Conservation (phyloP, 805 yeast genomes). For the Barnettozyma salicaria region DNA sequence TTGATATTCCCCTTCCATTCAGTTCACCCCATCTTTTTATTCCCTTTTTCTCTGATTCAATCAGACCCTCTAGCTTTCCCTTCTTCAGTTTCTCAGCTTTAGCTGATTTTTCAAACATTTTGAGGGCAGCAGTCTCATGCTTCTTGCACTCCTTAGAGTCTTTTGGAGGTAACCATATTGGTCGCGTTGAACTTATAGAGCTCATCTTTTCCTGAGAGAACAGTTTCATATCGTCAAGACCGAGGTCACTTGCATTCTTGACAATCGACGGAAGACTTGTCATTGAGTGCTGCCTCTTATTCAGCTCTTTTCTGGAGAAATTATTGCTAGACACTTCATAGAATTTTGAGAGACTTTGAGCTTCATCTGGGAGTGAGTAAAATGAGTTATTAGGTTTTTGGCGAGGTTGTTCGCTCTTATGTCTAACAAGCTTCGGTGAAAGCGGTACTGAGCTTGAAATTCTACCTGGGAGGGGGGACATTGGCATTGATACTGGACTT, state of each 20-base stretch:
- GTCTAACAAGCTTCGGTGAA: constrained; percentile 1
- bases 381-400: constrained; percentile 6
- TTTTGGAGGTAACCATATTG: constrained; percentile 67
- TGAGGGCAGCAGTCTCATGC: constrained; percentile 50
- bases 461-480: constrained; percentile 44
- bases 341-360: constrained; percentile 21
- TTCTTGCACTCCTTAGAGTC: constrained; percentile 43
- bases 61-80: constrained; percentile 2
- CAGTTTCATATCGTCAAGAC: constrained; percentile 53
- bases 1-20: constrained; percentile 11
- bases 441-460: constrained; percentile 6
- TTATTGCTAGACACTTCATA: constrained; percentile 18
- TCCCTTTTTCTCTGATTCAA: constrained; percentile 13
- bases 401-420: neutral
- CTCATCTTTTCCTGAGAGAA: constrained; percentile 37
- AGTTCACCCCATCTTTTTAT: constrained; percentile 21
- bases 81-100: constrained; percentile 16
- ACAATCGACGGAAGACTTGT: constrained; percentile 32
- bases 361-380: constrained; percentile 20
- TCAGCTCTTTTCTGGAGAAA: constrained; percentile 16
- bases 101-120: constrained; percentile 28
- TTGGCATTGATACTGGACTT: constrained; percentile 31
- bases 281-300: constrained; percentile 15
- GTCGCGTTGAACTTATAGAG: constrained; percentile 49
- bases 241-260: constrained; percentile 32